Base-by-base conservation (phyloP, 306 rosid genomes). In the Fragaria nilgerrensis region DNA sequence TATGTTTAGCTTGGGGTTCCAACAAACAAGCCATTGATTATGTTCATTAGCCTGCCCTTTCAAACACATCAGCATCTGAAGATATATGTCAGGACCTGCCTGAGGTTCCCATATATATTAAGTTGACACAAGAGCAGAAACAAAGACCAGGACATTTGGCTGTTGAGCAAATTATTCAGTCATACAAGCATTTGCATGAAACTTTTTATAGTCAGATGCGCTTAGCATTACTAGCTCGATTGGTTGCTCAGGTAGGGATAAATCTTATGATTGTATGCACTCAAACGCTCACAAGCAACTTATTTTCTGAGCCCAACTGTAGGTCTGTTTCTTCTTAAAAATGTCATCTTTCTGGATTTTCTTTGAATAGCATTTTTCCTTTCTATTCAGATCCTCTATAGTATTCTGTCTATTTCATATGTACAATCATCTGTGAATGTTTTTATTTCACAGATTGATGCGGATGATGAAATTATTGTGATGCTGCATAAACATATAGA, bases 201-300 rank as follows among this genome's bases (percentile, higher is more conserved):
- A 83, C 85, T 76, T 91, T 88, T 53, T 92, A 85, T 79, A 88
- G 85, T 75, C 93, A 89, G 88, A 86, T 87, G 82, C 87, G 96
- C 76, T 84, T 91, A 83, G 89, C 91, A 70, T 87, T 95, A 79
- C 94, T 95, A 75, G 91, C 97, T 77, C 89, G 97, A 74, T 84
- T 95, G 85, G 91, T 89, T 78, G 99, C 97, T 76, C 99, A 95
- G 97, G 99, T 95, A 77, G 68, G 77, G 74, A 73, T 8, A 36
- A 62, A 41, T 41, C n/a, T 62, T 70, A 41, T 50, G 58, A 72
- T 79, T 68, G 48, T 79, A 80, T 61, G 25, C 53, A 22, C 53
- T 23, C 53, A 39, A 52, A 72, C 4, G 37, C 27, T 0, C 48
- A 58, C 32, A 39, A 7, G 23, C 25, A 55, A 1, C 13, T 66